Evolutionary conservation across 495 filamentous ascomycete species (phyloP), one percentile per base, ranked within the genome.

Genomic region (Choiromyces venosus): DNA sequence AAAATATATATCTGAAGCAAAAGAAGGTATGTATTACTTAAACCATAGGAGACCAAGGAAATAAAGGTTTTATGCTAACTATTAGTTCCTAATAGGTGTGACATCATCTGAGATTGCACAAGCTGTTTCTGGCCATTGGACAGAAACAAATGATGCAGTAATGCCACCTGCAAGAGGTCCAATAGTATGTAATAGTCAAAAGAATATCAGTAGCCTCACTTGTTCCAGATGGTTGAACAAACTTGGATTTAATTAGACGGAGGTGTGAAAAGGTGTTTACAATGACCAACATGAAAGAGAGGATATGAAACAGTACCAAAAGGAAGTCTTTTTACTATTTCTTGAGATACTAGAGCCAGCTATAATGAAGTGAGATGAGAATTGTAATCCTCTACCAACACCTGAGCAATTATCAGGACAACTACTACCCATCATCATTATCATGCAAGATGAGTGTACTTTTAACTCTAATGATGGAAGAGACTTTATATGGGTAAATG

Each of bases 251-350:
- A 52, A 67, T 21, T 67, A 38, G 61, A 68, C 29, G 40, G 37
- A 72, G 19, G 64, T 72, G 16, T 40, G 35, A 36, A 72, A 67
- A 37, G 65, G 71, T 12, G 61, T 72, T 18, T 72, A 72, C 46
- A 72, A 61, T 37, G 61, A 72, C 66, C 18, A 37, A 0, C 61
- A 72, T 72, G 70, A 72, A 39, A 67, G 44, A 37, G 16, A n/a
- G n/a, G n/a, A n/a, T n/a, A n/a, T n/a, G n/a, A n/a, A n/a, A n/a
- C n/a, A n/a, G n/a, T n/a, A n/a, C 38, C 1, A 65, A 2, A 36
- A 67, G 18, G 67, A 36, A 29, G 67, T 68, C 4, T 68, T 68
- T 29, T 46, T 70, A 10, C 38, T 56, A n/a, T 56, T 4, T 36
- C 3, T 70, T 2, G 14, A 64, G 21, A 21, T 56, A 1, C 42